These are phyloP conservation scores for Boletus huronensis DNA, from an alignment of 768 basidiomycete species.

Conservation along the genomic window DNA sequence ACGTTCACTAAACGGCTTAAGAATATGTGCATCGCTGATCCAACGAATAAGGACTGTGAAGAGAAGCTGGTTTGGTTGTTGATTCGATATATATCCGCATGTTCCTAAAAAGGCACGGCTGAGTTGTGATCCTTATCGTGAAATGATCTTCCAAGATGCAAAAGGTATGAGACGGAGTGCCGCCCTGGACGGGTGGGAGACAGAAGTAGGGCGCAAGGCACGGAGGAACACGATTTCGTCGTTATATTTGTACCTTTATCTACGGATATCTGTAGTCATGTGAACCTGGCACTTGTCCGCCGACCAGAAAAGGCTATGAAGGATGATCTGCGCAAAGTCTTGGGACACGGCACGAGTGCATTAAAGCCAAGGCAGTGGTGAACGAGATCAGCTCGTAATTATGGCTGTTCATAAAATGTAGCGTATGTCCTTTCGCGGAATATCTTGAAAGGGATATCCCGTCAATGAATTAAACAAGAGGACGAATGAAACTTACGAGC, in stretches of 20 bases:
- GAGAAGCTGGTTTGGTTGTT: background rate
- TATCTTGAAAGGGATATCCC: background rate
- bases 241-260: background rate
- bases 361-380: background rate
- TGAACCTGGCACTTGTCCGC: background rate
- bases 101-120: background rate
- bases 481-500: background rate
- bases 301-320: background rate
- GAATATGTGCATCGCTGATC: background rate
- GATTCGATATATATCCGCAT: background rate
- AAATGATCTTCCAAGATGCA: background rate
- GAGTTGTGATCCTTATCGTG: background rate
- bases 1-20: background rate
- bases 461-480: background rate
- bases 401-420: background rate
- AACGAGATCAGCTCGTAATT: background rate
- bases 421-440: background rate
- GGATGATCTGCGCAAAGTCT: background rate
- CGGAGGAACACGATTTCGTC: background rate
- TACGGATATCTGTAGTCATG: background rate
- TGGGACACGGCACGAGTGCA: background rate
- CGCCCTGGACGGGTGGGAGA: background rate
- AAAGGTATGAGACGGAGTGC: background rate
- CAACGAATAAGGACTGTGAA: background rate
- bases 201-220: background rate